phyloP scores from a whole-genome alignment of 441 rosid genomes.

The Gossypium armourianum region DNA sequence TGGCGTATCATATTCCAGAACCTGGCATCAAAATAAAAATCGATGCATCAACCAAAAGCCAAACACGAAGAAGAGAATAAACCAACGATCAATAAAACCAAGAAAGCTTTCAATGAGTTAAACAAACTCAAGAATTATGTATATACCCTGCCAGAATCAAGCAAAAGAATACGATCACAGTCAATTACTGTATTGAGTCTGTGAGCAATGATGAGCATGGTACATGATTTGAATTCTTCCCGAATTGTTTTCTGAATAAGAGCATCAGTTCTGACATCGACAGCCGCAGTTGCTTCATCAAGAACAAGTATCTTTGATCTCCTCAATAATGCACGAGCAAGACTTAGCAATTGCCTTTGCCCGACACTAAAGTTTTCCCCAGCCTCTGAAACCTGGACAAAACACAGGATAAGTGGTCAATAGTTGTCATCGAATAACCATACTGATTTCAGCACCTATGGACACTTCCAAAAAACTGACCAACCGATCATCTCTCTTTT shows the following conservation, averaged over 20 bases:
- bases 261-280: conserved; percentile 87
- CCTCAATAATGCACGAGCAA: conserved; percentile 78
- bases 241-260: conserved; percentile 87
- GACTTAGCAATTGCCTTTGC: conserved; percentile 83
- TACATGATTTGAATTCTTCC: conserved; percentile 86
- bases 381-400: conserved; percentile 60
- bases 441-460: not conserved
- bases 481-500: not conserved
- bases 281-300: conserved; percentile 96
- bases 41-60: not conserved
- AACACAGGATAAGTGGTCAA: not conserved
- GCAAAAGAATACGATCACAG: conserved; percentile 70
- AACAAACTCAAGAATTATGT: not conserved
- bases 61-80: not conserved
- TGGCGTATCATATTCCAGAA: conserved; percentile 64
- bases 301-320: conserved; percentile 91
- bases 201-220: conserved; percentile 88
- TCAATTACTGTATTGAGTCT: conserved; percentile 84
- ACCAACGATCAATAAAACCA: not conserved
- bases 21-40: conserved; percentile 32
- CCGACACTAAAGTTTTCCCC: conserved; percentile 95
- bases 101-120: not conserved
- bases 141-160: conserved; percentile 70
- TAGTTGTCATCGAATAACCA: not conserved
- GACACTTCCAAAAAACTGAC: not conserved